These are phyloP conservation scores for Chaetomium strumarium DNA, from an alignment of 2,329 filamentous ascomycete species.

Conservation along the genomic window DNA sequence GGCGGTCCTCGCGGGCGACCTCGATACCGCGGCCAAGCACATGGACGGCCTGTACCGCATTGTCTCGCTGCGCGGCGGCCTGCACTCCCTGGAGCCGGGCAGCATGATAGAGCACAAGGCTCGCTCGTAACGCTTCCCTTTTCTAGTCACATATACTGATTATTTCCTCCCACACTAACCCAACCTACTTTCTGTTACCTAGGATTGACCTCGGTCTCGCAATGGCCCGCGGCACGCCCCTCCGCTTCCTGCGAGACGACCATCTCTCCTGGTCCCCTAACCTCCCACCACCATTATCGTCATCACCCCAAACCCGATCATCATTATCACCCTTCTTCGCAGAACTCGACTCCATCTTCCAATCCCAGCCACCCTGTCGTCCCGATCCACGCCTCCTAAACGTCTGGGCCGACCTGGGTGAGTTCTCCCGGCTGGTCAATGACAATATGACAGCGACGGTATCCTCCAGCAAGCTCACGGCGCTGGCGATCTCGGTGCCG, in stretches of 20 bases:
- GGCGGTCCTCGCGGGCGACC: constrained; percentile 22
- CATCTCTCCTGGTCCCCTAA: constrained; percentile 10
- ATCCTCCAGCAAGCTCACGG: background rate
- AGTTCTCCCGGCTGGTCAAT: constrained; percentile 7
- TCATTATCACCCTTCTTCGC: too few relatives aligned
- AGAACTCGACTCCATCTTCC: too few relatives aligned
- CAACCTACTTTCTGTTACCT: background rate
- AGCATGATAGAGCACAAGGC: constrained; percentile 4
- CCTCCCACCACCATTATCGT: too few relatives aligned
- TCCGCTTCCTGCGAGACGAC: background rate
- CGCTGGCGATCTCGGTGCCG: background rate
- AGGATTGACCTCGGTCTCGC: constrained; percentile 15
- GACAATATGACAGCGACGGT: background rate
- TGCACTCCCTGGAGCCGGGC: background rate
- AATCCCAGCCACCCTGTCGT: too few relatives aligned
- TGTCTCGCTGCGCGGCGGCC: constrained; percentile 23
- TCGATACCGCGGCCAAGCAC: constrained; percentile 21
- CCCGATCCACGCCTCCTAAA: constrained; percentile 12
- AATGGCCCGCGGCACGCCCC: constrained; percentile 5
- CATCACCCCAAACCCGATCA: too few relatives aligned
- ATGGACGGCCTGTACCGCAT: constrained; percentile 25
- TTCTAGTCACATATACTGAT: too few relatives aligned
- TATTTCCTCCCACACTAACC: too few relatives aligned
- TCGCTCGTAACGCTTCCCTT: background rate
- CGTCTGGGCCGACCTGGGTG: constrained; percentile 17